Evolutionary conservation across 495 filamentous ascomycete species (phyloP).

Genomic region (Bombardia bombarda): DNA sequence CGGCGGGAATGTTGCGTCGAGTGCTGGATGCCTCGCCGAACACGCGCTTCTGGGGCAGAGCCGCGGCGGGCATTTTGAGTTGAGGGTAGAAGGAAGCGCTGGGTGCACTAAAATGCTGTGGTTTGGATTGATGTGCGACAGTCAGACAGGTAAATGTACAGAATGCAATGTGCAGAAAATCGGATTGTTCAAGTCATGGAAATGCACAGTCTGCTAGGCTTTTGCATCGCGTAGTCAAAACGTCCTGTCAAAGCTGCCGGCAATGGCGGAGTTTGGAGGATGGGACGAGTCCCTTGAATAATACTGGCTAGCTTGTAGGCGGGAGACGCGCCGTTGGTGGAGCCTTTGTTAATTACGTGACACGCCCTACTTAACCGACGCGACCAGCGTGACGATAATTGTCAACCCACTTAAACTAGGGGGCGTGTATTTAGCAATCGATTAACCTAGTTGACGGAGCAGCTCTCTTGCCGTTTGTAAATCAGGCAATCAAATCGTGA

Average conservation of each 20-base stretch:
- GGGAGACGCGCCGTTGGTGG: constrained; percentile 16
- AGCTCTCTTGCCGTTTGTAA: no score
- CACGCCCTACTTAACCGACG: constrained; percentile 22
- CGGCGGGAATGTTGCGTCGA: constrained; percentile 35
- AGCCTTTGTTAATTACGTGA: constrained; percentile 17
- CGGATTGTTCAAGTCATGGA: constrained; percentile 5
- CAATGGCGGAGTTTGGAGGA: not conserved
- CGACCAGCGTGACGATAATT: no score
- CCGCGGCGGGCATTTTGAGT: constrained; percentile 15
- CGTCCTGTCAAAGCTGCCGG: not conserved
- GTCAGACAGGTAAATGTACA: no score
- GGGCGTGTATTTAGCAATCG: no score
- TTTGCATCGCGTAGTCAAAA: not conserved
- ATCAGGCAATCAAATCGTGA: no score
- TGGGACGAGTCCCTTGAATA: no score
- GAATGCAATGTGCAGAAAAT: not conserved
- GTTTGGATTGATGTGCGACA: no score
- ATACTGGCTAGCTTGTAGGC: no score
- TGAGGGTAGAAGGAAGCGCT: no score
- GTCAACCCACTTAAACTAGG: no score
- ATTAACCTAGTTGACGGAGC: no score
- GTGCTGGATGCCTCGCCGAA: constrained; percentile 42
- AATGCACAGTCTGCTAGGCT: not conserved
- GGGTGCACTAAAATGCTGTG: no score
- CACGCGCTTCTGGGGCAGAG: constrained; percentile 46